phyloP scores from a whole-genome alignment of 2,329 filamentous ascomycete species.

The Colletotrichum sp. region DNA sequence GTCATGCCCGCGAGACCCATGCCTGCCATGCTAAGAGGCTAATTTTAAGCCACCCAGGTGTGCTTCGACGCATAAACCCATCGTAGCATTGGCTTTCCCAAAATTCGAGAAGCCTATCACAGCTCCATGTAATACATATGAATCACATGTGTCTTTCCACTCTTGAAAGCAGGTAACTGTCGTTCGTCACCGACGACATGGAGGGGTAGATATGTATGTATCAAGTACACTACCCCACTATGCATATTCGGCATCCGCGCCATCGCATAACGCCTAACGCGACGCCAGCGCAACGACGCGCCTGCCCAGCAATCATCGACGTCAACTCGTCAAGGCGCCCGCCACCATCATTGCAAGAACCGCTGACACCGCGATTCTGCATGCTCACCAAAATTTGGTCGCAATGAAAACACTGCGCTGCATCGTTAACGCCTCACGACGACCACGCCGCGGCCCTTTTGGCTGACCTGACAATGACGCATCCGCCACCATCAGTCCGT shows the following conservation, averaged over 20 bases:
- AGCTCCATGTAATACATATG: too few relatives aligned
- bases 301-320: neutral
- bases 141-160: too few relatives aligned
- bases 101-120: too few relatives aligned
- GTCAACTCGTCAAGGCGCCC: neutral
- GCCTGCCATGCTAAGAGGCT: too few relatives aligned
- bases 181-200: too few relatives aligned
- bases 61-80: too few relatives aligned
- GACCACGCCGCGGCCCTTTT: slow-evolving; percentile 10
- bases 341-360: neutral
- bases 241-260: too few relatives aligned
- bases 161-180: too few relatives aligned
- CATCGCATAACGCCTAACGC: too few relatives aligned
- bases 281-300: neutral
- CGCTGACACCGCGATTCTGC: neutral
- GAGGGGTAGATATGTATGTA: neutral
- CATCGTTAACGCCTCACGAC: neutral
- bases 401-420: neutral
- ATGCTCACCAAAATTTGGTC: neutral
- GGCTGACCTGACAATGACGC: slow-evolving; percentile 18
- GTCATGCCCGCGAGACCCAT: too few relatives aligned
- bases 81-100: too few relatives aligned
- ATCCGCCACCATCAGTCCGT: slow-evolving; percentile 16
- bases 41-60: too few relatives aligned
- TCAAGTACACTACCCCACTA: neutral